Conservation (phyloP, 1,139 yeast species). For the Diutina ranongensis region DNA sequence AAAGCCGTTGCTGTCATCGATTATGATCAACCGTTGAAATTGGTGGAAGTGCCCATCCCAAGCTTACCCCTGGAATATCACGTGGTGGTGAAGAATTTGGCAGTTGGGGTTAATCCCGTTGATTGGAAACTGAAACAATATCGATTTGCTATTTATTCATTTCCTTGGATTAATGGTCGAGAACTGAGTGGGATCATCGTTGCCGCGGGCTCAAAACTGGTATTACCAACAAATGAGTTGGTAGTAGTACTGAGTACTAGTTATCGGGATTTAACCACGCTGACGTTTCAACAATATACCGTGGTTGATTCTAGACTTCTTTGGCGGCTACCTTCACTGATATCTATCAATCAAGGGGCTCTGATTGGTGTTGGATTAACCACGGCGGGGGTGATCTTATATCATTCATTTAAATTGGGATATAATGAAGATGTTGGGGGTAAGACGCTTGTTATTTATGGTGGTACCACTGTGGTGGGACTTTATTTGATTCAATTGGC, state of each 20-base stretch:
- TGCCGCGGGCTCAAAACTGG: slow-evolving; percentile 18
- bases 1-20: slow-evolving; percentile 3
- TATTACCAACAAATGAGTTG: neutral
- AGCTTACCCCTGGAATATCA: slow-evolving; percentile 15
- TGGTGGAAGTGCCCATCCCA: slow-evolving; percentile 1
- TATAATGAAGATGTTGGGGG: slow-evolving; percentile 8
- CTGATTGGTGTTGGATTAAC: slow-evolving; percentile 38
- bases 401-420: slow-evolving; percentile 20
- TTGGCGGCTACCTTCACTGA: slow-evolving; percentile 25
- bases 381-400: slow-evolving; percentile 29
- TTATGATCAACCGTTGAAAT: neutral
- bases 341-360: slow-evolving; percentile 28
- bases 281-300: slow-evolving; percentile 36
- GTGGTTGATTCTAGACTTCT: slow-evolving; percentile 31
- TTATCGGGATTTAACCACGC: slow-evolving; percentile 33
- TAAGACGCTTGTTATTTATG: slow-evolving; percentile 29
- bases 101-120: slow-evolving; percentile 34
- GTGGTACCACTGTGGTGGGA: slow-evolving; percentile 38
- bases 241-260: slow-evolving; percentile 34
- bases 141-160: slow-evolving; percentile 33
- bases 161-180: slow-evolving; percentile 41
- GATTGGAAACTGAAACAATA: slow-evolving; percentile 42
- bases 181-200: slow-evolving; percentile 32
- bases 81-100: slow-evolving; percentile 26
- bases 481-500: slow-evolving; percentile 31